phyloP scores from a whole-genome alignment of 768 basidiomycete species.

The Russula dissimulans region DNA sequence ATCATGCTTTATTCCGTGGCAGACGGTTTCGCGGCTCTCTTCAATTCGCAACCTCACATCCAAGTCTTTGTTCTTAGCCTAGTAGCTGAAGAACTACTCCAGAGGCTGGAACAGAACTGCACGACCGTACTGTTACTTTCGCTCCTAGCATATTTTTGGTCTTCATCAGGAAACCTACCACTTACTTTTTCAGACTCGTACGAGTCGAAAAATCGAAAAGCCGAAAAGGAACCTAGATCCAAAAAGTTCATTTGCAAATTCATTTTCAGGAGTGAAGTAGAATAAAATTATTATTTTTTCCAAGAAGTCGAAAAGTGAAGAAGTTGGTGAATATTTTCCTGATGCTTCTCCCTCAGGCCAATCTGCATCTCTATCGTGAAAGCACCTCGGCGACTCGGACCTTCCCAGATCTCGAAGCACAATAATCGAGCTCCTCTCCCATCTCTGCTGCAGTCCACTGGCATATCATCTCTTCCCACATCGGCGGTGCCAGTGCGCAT shows the following conservation, averaged over 20 bases:
- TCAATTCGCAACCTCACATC: constrained; percentile 62
- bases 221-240: no score
- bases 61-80: constrained; percentile 52
- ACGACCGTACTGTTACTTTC: constrained; percentile 31
- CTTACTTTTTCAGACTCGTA: no score
- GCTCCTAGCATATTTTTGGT: constrained; percentile 67
- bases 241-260: no score
- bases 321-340: no score
- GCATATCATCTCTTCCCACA: constrained; percentile 85
- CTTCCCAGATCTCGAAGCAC: constrained; percentile 61
- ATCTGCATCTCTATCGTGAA: constrained; percentile 59
- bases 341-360: constrained; percentile 56
- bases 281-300: no score
- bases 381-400: constrained; percentile 55
- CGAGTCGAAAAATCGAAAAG: no score
- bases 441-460: constrained; percentile 37
- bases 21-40: no score
- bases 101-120: constrained; percentile 50
- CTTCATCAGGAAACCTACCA: constrained; percentile 33
- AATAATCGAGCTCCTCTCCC: constrained; percentile 64
- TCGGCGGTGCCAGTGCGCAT: constrained; percentile 59
- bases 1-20: background rate
- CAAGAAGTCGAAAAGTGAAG: no score
- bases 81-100: constrained; percentile 38
- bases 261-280: no score